These are phyloP conservation scores for Cyclotella choctawhatcheeana DNA, from an alignment of 108 stramenopile species.

Conservation along the genomic window DNA sequence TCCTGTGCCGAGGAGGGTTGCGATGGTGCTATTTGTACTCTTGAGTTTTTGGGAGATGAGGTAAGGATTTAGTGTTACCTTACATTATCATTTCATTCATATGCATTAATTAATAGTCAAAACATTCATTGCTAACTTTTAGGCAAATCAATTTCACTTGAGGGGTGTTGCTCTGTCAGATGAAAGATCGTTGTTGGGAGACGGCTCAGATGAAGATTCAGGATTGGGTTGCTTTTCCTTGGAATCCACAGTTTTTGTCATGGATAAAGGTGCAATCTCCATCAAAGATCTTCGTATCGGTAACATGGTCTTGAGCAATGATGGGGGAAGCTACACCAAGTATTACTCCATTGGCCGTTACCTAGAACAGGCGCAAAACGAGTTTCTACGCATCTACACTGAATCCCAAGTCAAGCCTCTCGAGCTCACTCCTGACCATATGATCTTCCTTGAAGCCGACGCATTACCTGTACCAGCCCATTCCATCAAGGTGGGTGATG, in stretches of 20 bases:
- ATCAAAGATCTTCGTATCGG: conserved; percentile 5
- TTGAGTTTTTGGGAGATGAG: no score
- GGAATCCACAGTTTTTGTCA: conserved; percentile 2
- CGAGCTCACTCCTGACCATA: conserved; percentile 3
- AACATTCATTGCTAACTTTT: no score
- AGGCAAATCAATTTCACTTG: no score
- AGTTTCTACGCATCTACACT: background rate
- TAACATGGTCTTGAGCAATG: background rate
- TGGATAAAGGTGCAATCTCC: background rate
- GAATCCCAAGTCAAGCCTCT: background rate
- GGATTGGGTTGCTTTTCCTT: conserved; percentile 2
- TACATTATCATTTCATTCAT: no score
- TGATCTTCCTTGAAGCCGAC: background rate
- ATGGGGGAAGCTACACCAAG: background rate
- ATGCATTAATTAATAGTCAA: no score
- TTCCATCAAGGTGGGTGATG: conserved; percentile 4
- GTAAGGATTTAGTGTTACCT: no score
- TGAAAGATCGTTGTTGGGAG: no score
- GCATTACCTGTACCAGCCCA: background rate
- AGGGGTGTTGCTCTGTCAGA: no score
- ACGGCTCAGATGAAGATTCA: no score
- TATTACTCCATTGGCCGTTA: conserved; percentile 1
- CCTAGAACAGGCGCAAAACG: background rate
- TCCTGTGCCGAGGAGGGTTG: no score
- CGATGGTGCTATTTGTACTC: no score